Evolutionary conservation across 1,284 basidiomycete genomes (phyloP), one percentile per base, ranked within the genome.

Genomic region (Ganoderma resinaceum): DNA sequence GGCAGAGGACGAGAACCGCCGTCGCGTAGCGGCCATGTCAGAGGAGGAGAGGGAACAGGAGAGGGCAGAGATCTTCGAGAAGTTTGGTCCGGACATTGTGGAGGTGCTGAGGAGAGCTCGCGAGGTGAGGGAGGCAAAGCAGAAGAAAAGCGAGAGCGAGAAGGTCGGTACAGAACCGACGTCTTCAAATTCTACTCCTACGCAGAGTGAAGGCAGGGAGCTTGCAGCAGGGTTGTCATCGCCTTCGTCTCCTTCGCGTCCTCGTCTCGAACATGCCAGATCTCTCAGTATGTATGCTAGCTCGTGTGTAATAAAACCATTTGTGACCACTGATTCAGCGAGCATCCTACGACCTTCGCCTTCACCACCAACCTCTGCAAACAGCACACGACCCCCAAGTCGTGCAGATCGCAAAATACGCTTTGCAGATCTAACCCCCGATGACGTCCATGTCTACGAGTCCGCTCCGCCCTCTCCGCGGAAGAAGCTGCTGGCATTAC

Each of bases 381-480:
- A 68, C 62, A 79, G 78, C 64, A 81, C 84, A 6, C 81, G 83
- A 29, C 82, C 85, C 11, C 80, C 84, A 38, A 84, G 81, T 52
- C 73, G 83, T 37, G 72, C 80, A 3, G 77, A 82, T 62, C 82
- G 84, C 7, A 83, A 79, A 65, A 75, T 89, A 20, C 86, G 87
- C n/a, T 89, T 89, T 66, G 86, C 87, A 31, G 85, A 87, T 9
- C 75, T 88, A 14, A 84, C 82, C 0, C 82, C 85, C 0, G 75
- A 81, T 9, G 85, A 88, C 67, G 87, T 95, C 1, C 85, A 93
- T 76, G 89, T 94, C 0, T 95, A 94, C 74, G 91, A 93, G 73
- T 93, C 92, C 26, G 89, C 89, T 1, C 93, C 92, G 1, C 82
- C 90, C 2, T 94, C 93, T 3, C 92, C 93, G 0, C 86, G 85